phyloP scores from a whole-genome alignment of 1,139 yeast genomes.

The Hemisphaericaspora subhashii region DNA sequence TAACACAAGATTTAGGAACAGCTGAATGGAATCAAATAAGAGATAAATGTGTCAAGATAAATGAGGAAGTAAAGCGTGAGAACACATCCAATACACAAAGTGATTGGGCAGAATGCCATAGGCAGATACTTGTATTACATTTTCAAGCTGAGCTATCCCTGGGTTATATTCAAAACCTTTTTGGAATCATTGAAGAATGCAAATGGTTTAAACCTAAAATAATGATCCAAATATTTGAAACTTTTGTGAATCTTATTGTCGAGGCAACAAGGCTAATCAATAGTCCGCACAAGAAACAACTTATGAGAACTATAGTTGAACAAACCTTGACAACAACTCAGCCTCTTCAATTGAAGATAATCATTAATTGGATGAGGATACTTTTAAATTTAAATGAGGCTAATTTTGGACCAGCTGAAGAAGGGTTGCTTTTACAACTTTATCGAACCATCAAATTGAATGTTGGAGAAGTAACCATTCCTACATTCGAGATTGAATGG shows the following conservation, averaged over 20 bases:
- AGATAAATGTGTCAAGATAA: slow-evolving; percentile 8
- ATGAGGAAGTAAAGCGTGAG: slow-evolving; percentile 4
- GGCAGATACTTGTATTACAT: slow-evolving; percentile 2
- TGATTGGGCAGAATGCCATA: slow-evolving; percentile 9
- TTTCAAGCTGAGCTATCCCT: slow-evolving; percentile 14
- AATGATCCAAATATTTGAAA: slow-evolving; percentile 7
- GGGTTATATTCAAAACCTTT: slow-evolving; percentile 10
- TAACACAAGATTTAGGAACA: neutral
- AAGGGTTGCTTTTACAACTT: slow-evolving; percentile 4
- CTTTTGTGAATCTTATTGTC: slow-evolving; percentile 6
- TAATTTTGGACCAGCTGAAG: slow-evolving; percentile 3
- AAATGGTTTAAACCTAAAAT: slow-evolving; percentile 5
- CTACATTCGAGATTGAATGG: slow-evolving; percentile 22
- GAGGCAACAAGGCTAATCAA: slow-evolving; percentile 2
- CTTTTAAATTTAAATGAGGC: slow-evolving; percentile 6
- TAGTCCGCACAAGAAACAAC: slow-evolving; percentile 5
- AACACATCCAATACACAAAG: slow-evolving; percentile 1
- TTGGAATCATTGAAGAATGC: slow-evolving; percentile 7
- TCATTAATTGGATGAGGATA: slow-evolving; percentile 9
- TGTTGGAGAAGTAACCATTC: slow-evolving; percentile 7
- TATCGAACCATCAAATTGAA: slow-evolving; percentile 8
- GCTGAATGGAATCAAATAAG: slow-evolving; percentile 12
- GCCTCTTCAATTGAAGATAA: slow-evolving; percentile 3
- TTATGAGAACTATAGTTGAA: slow-evolving; percentile 6
- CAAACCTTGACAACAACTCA: slow-evolving; percentile 1